These are phyloP conservation scores for Aspergillus novoparasiticus DNA, from an alignment of 2,329 filamentous ascomycete genomes.

Conservation along the genomic window DNA sequence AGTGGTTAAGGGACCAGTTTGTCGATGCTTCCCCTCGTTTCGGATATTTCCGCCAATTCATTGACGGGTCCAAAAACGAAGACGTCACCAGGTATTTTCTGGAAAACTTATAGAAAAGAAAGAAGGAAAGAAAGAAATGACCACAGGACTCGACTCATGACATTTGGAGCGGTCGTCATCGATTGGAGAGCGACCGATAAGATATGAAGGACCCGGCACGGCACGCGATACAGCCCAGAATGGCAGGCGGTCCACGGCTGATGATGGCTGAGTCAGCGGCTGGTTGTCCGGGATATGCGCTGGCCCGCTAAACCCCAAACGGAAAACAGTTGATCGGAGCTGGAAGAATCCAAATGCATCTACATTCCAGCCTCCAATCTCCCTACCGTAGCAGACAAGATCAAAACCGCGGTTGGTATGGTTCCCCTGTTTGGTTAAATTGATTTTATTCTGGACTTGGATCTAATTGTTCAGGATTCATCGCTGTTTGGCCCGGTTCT, in stretches of 20 bases:
- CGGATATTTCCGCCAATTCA: background rate
- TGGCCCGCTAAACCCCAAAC: constrained; percentile 42
- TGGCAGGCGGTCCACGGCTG: constrained; percentile 25
- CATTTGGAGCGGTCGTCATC: background rate
- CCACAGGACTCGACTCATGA: background rate
- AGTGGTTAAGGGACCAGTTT: background rate
- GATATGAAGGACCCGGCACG: constrained; percentile 20
- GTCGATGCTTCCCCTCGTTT: background rate
- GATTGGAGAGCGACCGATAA: constrained; percentile 22
- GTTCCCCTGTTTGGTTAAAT: background rate
- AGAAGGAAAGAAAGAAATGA: background rate
- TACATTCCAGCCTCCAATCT: constrained; percentile 11
- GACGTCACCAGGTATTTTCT: background rate
- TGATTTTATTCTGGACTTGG: background rate
- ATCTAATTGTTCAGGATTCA: background rate
- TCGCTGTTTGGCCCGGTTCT: background rate
- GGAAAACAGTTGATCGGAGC: constrained; percentile 41
- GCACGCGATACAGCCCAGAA: constrained; percentile 12
- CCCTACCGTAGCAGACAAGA: background rate
- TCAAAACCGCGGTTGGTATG: background rate
- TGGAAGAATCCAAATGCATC: constrained; percentile 4
- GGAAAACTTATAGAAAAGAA: background rate
- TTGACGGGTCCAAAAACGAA: background rate
- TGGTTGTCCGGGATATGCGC: constrained; percentile 45
- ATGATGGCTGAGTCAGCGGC: constrained; percentile 26